phyloP scores from a whole-genome alignment of 208 protist species.

The Crithidia fasciculata region DNA sequence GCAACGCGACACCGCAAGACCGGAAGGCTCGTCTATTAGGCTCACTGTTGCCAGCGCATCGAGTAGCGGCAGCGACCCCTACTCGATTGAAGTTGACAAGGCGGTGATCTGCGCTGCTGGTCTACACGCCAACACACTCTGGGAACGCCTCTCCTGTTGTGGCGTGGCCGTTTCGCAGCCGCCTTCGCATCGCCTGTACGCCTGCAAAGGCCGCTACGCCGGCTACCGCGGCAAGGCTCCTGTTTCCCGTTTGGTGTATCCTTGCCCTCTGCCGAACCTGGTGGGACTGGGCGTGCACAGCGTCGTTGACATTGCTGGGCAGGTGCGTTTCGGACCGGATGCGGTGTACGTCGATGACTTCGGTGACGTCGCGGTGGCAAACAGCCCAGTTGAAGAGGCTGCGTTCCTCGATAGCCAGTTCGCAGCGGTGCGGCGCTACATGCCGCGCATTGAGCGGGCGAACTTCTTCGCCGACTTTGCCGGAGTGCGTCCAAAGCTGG shows the following conservation, averaged over 20 bases:
- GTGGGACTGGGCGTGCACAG: conserved; percentile 51
- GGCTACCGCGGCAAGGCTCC: conserved; percentile 35
- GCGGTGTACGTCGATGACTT: conserved; percentile 32
- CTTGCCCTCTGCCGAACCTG: conserved; percentile 39
- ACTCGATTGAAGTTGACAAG: conserved; percentile 23
- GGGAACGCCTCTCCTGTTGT: conserved; percentile 17
- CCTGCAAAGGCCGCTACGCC: conserved; percentile 44
- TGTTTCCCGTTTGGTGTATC: conserved; percentile 40
- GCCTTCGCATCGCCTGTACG: conserved; percentile 28
- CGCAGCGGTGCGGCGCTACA: conserved; percentile 33
- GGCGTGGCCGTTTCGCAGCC: conserved; percentile 13
- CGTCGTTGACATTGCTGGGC: conserved; percentile 40
- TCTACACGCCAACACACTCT: conserved; percentile 39
- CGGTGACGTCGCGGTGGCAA: conserved; percentile 21
- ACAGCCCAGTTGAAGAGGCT: conserved; percentile 15
- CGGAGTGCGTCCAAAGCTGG: conserved; percentile 48
- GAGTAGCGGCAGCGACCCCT: background rate
- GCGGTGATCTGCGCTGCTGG: conserved; percentile 34
- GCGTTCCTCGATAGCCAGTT: conserved; percentile 43
- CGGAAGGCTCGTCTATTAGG: background rate
- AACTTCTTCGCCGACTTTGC: conserved; percentile 39
- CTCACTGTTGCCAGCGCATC: conserved; percentile 18
- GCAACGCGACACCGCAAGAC: background rate
- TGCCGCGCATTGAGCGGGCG: conserved; percentile 34
- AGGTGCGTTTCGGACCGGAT: conserved; percentile 50